Base-by-base conservation (phyloP, 192 early-diverging fungal genomes). In the Bifiguratus adelaidae region DNA sequence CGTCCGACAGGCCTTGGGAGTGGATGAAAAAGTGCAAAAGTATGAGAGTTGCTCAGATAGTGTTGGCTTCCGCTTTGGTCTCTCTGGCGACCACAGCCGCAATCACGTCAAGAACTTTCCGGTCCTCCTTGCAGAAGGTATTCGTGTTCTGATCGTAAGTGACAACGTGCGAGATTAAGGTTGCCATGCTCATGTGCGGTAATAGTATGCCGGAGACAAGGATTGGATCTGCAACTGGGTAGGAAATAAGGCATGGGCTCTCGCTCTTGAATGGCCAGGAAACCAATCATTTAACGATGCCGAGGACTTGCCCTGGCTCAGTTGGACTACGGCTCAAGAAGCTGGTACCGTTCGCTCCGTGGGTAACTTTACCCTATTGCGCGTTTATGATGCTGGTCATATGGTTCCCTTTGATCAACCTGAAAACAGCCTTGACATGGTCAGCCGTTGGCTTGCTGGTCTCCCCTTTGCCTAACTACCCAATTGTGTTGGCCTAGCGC, bases 361-460 rank as follows among this genome's bases (percentile, higher is more conserved):
- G 41, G 71, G 78, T 41, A 76, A 74, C 37, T 71, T 98, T 44
- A 79, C 89, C 24, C 95, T 87, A 65, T 55, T 98, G 46, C 73
- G 80, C 6, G 74, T 91, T 8, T 93, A 78, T 61, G 87, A 80
- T 42, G 90, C 86, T 36, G 89, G 94, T 1, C 88, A 90, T 37
- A 90, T 90, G 88, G 77, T 81, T 55, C 93, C 93, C 11, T 89
- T 86, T 49, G 92, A 96, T 68, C 88, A 93, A 67, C 85, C 89
- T 37, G 73, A 66, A 37, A 76, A 77, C 52, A 71, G 80, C 20
- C 63, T 82, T 32, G 90, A 89, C 68, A 79, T 96, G 72, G 81
- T 95, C 58, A 87, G 80, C 68, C 62, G 66, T 32, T 95, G 89
- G 89, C n/a, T n/a, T n/a, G n/a, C n/a, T n/a, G n/a, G n/a, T n/a